phyloP scores from a whole-genome alignment of 345 rosid species.

The Mercurialis annua region DNA sequence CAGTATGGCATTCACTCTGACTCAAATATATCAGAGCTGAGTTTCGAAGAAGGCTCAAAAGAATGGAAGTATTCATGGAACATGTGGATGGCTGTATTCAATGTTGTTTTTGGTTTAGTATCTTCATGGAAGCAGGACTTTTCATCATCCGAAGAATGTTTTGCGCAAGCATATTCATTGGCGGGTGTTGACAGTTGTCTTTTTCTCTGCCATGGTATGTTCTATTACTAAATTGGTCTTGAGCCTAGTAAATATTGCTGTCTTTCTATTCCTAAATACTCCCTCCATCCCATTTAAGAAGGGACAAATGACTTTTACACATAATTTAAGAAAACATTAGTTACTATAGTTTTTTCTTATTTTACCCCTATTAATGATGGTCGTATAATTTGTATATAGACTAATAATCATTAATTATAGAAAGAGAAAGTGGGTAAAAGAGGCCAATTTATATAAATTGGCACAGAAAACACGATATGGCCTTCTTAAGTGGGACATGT shows the following conservation, averaged over 20 bases:
- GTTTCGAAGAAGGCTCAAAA: constrained; percentile 46
- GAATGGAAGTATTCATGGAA: constrained; percentile 43
- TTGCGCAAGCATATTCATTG: constrained; percentile 61
- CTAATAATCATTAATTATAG: too few species aligned
- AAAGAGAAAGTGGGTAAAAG: too few species aligned
- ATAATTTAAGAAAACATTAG: too few species aligned
- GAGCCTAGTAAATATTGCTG: background rate
- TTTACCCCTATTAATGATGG: too few species aligned
- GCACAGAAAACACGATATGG: too few species aligned
- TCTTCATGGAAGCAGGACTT: constrained; percentile 49
- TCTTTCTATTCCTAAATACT: background rate
- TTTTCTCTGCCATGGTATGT: constrained; percentile 72
- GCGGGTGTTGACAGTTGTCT: constrained; percentile 55
- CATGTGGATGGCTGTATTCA: constrained; percentile 61
- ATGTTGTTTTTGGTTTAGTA: constrained; percentile 52
- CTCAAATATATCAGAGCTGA: constrained; percentile 42
- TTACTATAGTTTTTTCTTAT: too few species aligned
- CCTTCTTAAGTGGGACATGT: too few species aligned
- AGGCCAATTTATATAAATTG: too few species aligned
- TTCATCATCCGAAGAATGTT: constrained; percentile 55
- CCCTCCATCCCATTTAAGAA: too few species aligned
- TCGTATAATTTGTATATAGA: too few species aligned
- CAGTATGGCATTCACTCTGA: constrained; percentile 50
- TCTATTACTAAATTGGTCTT: constrained; percentile 6
- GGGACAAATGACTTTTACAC: too few species aligned